These are phyloP conservation scores for Coemansia brasiliensis DNA, from an alignment of 192 early-diverging fungal genomes.

Conservation along the genomic window DNA sequence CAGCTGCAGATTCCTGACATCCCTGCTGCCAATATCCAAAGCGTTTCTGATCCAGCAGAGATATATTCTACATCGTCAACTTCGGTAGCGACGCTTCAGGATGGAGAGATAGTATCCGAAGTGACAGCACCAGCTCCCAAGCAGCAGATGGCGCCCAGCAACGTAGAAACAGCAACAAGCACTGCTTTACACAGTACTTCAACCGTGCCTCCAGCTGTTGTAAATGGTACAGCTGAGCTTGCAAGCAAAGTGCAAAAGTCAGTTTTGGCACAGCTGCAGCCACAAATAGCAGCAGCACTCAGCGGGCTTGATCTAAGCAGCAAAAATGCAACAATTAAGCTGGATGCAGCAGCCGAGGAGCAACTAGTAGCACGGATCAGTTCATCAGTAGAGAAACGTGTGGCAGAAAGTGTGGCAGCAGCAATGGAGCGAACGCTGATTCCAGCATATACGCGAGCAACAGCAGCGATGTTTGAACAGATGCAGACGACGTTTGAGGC, in stretches of 20 bases:
- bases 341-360: slow-evolving; percentile 31
- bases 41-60: slow-evolving; percentile 26
- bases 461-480: slow-evolving; percentile 55
- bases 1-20: slow-evolving; percentile 40
- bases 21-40: slow-evolving; percentile 16
- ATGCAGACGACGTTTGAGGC: slow-evolving; percentile 52
- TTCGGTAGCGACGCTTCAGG: neutral
- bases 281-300: slow-evolving; percentile 22
- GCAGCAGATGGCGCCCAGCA: neutral
- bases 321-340: neutral
- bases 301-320: slow-evolving; percentile 10
- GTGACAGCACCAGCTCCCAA: neutral
- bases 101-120: neutral
- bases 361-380: slow-evolving; percentile 36
- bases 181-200: neutral
- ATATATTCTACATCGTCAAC: slow-evolving; percentile 16
- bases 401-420: slow-evolving; percentile 24
- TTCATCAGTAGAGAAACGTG: slow-evolving; percentile 23
- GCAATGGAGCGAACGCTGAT: slow-evolving; percentile 50
- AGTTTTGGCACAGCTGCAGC: slow-evolving; percentile 17
- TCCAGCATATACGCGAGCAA: slow-evolving; percentile 50
- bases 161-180: neutral
- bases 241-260: neutral
- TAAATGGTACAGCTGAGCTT: neutral
- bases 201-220: neutral